Conservation (phyloP, 805 yeast species). For the Lipomyces japonicus region DNA sequence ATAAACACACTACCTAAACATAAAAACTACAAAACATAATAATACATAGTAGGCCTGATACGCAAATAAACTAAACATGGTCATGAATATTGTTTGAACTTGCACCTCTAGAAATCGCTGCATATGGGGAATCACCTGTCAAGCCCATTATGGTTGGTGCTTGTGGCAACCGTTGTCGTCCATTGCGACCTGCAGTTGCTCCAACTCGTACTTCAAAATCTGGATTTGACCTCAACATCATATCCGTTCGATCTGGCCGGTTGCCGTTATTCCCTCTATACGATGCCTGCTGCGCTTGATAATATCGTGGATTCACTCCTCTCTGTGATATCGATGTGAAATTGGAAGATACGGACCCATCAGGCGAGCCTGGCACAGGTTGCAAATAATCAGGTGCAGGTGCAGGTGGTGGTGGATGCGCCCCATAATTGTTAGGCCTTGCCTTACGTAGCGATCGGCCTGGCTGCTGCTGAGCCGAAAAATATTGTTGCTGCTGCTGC, state of each 20-base stretch:
- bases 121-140: slow-evolving; percentile 19
- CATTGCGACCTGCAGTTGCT: slow-evolving; percentile 5
- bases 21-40: background rate
- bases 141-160: slow-evolving; percentile 15
- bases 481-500: slow-evolving; percentile 7
- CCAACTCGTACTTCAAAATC: slow-evolving; percentile 41
- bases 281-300: slow-evolving; percentile 7
- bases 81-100: background rate
- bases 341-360: slow-evolving; percentile 36
- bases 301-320: slow-evolving; percentile 33
- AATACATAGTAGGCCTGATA: background rate
- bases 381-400: background rate
- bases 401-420: background rate
- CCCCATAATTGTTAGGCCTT: background rate
- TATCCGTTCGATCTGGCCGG: slow-evolving; percentile 36
- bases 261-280: background rate
- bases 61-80: background rate
- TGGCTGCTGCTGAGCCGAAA: slow-evolving; percentile 1
- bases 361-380: slow-evolving; percentile 35
- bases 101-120: slow-evolving; percentile 1
- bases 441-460: background rate
- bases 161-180: slow-evolving; percentile 7
- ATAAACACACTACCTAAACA: background rate
- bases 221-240: slow-evolving; percentile 48
- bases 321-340: slow-evolving; percentile 36